Evolutionary conservation across 1,284 basidiomycete genomes (phyloP).

Genomic region (Pisolithus thermaeus): DNA sequence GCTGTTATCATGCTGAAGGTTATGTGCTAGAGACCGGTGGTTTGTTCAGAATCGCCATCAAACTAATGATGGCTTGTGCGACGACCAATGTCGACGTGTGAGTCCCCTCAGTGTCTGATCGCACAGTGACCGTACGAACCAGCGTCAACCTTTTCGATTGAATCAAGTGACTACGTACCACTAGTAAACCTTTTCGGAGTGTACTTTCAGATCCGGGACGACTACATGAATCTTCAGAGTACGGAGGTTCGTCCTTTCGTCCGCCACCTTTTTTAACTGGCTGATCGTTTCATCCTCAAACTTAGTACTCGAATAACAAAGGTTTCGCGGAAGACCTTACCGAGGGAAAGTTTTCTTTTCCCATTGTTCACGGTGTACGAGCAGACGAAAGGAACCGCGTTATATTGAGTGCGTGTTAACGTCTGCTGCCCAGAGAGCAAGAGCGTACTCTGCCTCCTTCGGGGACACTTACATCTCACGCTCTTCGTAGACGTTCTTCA

Average conservation of each 20-base stretch:
- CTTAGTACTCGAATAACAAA: constrained; percentile 84
- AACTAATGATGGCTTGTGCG: constrained; percentile 91
- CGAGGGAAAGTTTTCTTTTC: constrained; percentile 96
- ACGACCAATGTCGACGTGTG: constrained; percentile 61
- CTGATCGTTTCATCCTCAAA: neutral
- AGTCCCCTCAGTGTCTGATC: constrained; percentile 18
- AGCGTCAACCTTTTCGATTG: too few relatives aligned
- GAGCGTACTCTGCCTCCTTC: neutral
- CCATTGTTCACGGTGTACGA: constrained; percentile 84
- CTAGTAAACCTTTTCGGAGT: constrained; percentile 93
- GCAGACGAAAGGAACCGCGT: constrained; percentile 69
- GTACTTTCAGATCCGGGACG: constrained; percentile 95
- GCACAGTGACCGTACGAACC: too few relatives aligned
- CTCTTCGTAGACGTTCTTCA: constrained; percentile 72
- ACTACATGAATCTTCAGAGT: constrained; percentile 94
- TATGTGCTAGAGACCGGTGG: constrained; percentile 82
- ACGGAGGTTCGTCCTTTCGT: constrained; percentile 52
- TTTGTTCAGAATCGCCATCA: constrained; percentile 87
- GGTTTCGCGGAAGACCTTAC: constrained; percentile 94
- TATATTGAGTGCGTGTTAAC: constrained; percentile 66
- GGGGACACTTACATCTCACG: neutral
- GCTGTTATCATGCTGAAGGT: constrained; percentile 4
- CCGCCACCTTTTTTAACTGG: neutral
- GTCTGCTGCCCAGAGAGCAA: neutral
- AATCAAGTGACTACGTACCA: constrained; percentile 77